Percentiles rank a stretch among this genome's conserved stretches.
Conservation (phyloP, 2,329 filamentous ascomycete genomes). For the Xylariaceae sp. region DNA sequence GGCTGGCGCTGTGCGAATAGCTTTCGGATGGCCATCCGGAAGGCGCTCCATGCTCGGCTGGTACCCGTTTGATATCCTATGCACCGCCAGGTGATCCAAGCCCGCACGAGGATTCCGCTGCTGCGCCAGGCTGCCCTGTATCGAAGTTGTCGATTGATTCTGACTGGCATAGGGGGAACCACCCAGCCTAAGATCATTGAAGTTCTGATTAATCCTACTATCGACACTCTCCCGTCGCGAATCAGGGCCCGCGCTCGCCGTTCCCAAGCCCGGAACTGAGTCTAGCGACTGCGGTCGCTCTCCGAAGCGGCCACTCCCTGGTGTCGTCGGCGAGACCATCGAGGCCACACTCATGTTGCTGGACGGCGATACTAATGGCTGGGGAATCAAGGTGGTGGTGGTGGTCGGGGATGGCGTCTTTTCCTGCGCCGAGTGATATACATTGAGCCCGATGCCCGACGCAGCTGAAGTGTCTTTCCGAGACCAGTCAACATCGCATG, state of each 20-base stretch:
- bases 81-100: conserved; percentile 44
- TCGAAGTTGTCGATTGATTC: conserved; percentile 68
- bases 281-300: conserved; percentile 36
- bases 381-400: conserved; percentile 40
- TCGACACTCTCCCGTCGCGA: conserved; percentile 72
- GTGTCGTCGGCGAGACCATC: conserved; percentile 54
- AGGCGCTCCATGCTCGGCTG: conserved; percentile 53
- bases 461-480: conserved; percentile 38
- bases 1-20: conserved; percentile 60
- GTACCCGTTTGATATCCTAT: conserved; percentile 59
- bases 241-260: conserved; percentile 33
- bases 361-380: conserved; percentile 48
- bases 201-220: conserved; percentile 66
- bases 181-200: conserved; percentile 62
- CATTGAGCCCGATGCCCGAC: conserved; percentile 32
- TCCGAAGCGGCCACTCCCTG: conserved; percentile 34
- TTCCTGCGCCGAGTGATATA: conserved; percentile 46
- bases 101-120: conserved; percentile 53
- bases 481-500: too few relatives aligned
- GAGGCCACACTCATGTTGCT: conserved; percentile 60
- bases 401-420: conserved; percentile 57
- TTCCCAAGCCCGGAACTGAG: conserved; percentile 27
- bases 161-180: conserved; percentile 68
- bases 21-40: conserved; percentile 43
- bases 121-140: conserved; percentile 62